Evolutionary conservation across 2,329 filamentous ascomycete species (phyloP).

Genomic region (Karstenula rhodostoma): DNA sequence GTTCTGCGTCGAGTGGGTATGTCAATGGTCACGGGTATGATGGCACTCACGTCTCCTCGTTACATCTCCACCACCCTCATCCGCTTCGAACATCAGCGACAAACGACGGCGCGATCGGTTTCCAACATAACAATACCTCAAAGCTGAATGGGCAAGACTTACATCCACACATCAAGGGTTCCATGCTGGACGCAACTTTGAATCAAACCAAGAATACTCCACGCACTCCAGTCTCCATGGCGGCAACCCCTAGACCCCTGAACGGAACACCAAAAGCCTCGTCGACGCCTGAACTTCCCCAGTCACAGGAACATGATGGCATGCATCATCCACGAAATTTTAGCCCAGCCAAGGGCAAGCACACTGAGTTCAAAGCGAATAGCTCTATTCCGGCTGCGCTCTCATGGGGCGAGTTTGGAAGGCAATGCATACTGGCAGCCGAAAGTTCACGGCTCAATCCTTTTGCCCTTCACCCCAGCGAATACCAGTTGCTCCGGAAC

Average conservation of each 20-base stretch:
- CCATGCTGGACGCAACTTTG: slow-evolving; percentile 17
- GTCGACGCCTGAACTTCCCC: slow-evolving; percentile 42
- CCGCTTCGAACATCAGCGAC: slow-evolving; percentile 31
- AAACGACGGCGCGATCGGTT: slow-evolving; percentile 23
- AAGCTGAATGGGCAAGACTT: slow-evolving; percentile 23
- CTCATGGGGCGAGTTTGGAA: slow-evolving; percentile 79
- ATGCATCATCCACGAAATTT: slow-evolving; percentile 31
- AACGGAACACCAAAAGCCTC: slow-evolving; percentile 37
- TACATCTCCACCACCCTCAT: slow-evolving; percentile 36
- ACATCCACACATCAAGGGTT: slow-evolving; percentile 22
- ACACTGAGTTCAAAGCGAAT: slow-evolving; percentile 61
- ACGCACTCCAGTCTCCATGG: slow-evolving; percentile 28
- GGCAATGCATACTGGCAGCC: slow-evolving; percentile 88
- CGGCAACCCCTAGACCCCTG: slow-evolving; percentile 33
- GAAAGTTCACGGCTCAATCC: slow-evolving; percentile 90
- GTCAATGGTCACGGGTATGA: slow-evolving; percentile 38
- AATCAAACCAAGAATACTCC: slow-evolving; percentile 23
- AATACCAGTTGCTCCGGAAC: slow-evolving; percentile 80
- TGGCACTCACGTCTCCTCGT: slow-evolving; percentile 38
- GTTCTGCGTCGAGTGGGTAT: slow-evolving; percentile 40
- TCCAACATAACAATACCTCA: slow-evolving; percentile 17
- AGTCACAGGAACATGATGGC: slow-evolving; percentile 29
- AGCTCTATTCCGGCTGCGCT: slow-evolving; percentile 84
- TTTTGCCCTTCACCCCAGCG: slow-evolving; percentile 83
- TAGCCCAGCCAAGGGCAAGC: slow-evolving; percentile 33